Conservation (phyloP, 257 asterid genomes). For the Coffea canephora region DNA sequence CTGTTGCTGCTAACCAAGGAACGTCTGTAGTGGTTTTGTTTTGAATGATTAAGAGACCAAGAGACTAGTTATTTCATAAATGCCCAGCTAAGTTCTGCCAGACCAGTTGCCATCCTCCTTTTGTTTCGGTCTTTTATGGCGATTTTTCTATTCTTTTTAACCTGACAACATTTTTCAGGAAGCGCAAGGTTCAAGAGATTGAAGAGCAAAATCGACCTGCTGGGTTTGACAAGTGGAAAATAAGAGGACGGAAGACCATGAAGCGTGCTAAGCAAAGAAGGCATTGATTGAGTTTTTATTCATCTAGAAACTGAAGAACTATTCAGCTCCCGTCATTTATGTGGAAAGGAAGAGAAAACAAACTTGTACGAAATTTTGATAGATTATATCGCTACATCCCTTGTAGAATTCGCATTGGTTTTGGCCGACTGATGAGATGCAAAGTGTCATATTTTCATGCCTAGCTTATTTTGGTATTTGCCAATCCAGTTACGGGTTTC, state of each 20-base stretch:
- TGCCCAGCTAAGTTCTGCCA: neutral
- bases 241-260: constrained; percentile 32
- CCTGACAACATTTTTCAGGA: constrained; percentile 43
- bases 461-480: too few species aligned
- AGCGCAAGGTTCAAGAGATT: constrained; percentile 86
- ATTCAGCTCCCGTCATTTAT: neutral
- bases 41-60: neutral
- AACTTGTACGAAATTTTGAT: neutral
- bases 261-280: constrained; percentile 46
- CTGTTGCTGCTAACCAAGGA: neutral
- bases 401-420: neutral
- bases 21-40: neutral
- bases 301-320: neutral
- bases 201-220: constrained; percentile 69
- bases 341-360: neutral
- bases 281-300: constrained; percentile 16
- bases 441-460: too few species aligned
- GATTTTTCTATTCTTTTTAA: neutral
- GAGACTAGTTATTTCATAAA: neutral
- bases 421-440: too few species aligned
- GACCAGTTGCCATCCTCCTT: neutral
- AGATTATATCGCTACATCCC: neutral
- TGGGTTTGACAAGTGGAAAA: constrained; percentile 84
- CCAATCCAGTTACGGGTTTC: too few species aligned
- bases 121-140: neutral